phyloP scores from a whole-genome alignment of 2,329 filamentous ascomycete genomes.

The Alternaria burnsii region DNA sequence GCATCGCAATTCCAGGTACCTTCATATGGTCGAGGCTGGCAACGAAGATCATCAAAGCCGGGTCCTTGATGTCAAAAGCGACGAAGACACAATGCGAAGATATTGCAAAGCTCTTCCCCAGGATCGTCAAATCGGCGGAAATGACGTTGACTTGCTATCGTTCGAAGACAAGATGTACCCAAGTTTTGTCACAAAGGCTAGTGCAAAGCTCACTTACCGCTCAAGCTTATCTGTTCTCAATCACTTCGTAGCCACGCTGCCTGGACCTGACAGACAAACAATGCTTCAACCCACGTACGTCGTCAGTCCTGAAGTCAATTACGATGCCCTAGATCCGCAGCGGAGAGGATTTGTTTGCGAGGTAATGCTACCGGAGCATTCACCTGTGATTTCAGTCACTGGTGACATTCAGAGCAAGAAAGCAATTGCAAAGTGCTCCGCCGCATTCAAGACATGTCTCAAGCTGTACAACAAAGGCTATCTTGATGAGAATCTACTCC shows the following conservation, averaged over 20 bases:
- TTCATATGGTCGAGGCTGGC: constrained; percentile 80
- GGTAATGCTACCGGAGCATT: constrained; percentile 77
- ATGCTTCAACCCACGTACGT: constrained; percentile 66
- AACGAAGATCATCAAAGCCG: constrained; percentile 69
- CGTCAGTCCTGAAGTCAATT: constrained; percentile 49
- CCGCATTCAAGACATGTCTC: constrained; percentile 84
- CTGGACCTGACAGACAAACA: constrained; percentile 59
- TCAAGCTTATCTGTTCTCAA: constrained; percentile 76
- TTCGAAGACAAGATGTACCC: constrained; percentile 60
- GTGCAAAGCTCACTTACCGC: constrained; percentile 80
- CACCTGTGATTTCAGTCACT: constrained; percentile 72
- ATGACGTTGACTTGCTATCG: constrained; percentile 64
- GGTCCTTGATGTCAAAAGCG: constrained; percentile 67
- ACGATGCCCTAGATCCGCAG: constrained; percentile 14
- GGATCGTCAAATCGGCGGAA: constrained; percentile 73
- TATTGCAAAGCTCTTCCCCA: constrained; percentile 80
- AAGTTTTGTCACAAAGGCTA: constrained; percentile 69
- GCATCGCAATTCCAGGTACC: constrained; percentile 77
- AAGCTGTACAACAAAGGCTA: constrained; percentile 71
- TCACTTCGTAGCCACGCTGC: constrained; percentile 76
- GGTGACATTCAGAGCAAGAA: constrained; percentile 75
- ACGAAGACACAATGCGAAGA: constrained; percentile 69
- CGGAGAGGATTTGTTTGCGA: constrained; percentile 66
- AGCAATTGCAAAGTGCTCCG: constrained; percentile 82
- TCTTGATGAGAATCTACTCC: constrained; percentile 77